phyloP scores from a whole-genome alignment of 768 basidiomycete genomes.

The Serendipita sp. region DNA sequence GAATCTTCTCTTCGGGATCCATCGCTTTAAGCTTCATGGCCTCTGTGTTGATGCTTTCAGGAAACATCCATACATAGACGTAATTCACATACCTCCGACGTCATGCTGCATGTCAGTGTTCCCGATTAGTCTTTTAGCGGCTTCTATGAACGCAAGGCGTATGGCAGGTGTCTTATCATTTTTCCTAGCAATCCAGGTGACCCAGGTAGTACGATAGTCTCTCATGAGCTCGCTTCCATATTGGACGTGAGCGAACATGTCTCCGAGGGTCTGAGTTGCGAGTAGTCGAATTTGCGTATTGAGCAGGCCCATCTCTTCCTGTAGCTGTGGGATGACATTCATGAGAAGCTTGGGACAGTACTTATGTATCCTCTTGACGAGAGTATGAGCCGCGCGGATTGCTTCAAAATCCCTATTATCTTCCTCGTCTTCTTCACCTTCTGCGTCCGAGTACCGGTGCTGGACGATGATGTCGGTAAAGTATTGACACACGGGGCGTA shows the following conservation, averaged over 20 bases:
- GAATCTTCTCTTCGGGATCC: slow-evolving; percentile 86
- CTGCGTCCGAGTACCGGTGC: slow-evolving; percentile 43
- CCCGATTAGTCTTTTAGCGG: slow-evolving; percentile 44
- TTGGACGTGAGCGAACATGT: slow-evolving; percentile 59
- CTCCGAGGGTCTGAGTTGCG: slow-evolving; percentile 74
- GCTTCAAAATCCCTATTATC: slow-evolving; percentile 30
- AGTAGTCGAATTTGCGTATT: slow-evolving; percentile 53
- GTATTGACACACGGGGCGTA: slow-evolving; percentile 67
- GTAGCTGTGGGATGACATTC: slow-evolving; percentile 84
- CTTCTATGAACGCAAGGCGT: slow-evolving; percentile 65
- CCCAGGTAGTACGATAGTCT: slow-evolving; percentile 78
- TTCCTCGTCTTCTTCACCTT: slow-evolving; percentile 34
- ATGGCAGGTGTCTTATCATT: slow-evolving; percentile 60
- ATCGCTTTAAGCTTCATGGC: slow-evolving; percentile 46
- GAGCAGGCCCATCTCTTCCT: slow-evolving; percentile 74
- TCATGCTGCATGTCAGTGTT: slow-evolving; percentile 50
- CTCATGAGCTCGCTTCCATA: slow-evolving; percentile 54
- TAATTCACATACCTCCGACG: slow-evolving; percentile 48
- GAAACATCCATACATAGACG: neutral
- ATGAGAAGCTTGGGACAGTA: slow-evolving; percentile 69
- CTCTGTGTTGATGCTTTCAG: slow-evolving; percentile 23
- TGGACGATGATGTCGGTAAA: slow-evolving; percentile 25
- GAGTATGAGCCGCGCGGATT: slow-evolving; percentile 61
- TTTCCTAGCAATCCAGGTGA: slow-evolving; percentile 60
- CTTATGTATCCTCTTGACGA: slow-evolving; percentile 68